Base-by-base conservation (phyloP, 352 stramenopile genomes). In the Phytopythium ostracodes region DNA sequence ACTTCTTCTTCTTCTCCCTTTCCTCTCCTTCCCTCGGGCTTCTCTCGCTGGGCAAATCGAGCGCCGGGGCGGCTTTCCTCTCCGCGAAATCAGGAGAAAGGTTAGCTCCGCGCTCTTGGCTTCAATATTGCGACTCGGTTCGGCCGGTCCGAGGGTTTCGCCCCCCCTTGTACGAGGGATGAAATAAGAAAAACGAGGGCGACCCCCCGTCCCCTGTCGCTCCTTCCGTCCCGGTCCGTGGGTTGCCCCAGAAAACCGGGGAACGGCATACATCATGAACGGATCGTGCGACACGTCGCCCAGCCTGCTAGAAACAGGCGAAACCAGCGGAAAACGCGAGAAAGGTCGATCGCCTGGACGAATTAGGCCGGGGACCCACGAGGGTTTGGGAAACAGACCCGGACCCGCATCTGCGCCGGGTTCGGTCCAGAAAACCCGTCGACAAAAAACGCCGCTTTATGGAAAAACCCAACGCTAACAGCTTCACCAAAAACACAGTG, bases 91-190 rank as follows among this genome's bases (percentile, higher is more conserved):
- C 4, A n/a, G 7, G 55, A 52, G 55, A 38, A 40, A 52, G 55
- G 55, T 25, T 18, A 27, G 47, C 33, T 59, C 55, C 55, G 55
- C 40, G 55, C 55, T 60, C 55, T 60, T 60, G 55, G 55, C 55
- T 60, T 60, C 55, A 60, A 60, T 60, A 60, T 60, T 50, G 55
- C 35, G 55, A 60, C 55, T 60, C 55, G 55, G 6, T 33, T 33
- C 29, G 29, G 29, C 7, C 29, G 4, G 29, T 3, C 36, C 8
- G 20, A 31, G 35, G 50, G 29, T 59, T 59, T 59, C 29, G 49
- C 49, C 8, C 18, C 7, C 14, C 7, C 27, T 49, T 33, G 53
- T 46, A 46, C 8, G 8, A 31, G 24, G 22, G 35, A 35, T 25
- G 47, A 54, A 54, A 20, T 38, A 33, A 49, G 14, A 22, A 6